phyloP scores from a whole-genome alignment of 495 filamentous ascomycete species.

The Hyaloscypha bicolor region DNA sequence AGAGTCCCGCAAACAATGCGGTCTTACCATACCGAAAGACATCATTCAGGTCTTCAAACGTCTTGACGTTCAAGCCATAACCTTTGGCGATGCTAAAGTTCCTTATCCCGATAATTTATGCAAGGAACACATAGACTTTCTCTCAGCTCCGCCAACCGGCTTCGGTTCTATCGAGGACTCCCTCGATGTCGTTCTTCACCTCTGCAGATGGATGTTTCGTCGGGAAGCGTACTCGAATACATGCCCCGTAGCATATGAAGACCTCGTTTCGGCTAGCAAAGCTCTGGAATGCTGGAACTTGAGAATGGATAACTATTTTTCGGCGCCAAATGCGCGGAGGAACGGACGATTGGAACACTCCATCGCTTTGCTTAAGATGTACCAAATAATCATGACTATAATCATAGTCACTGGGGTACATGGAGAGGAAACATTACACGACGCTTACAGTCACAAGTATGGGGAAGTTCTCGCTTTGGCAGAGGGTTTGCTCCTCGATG shows the following conservation, averaged over 20 bases:
- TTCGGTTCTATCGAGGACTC: not conserved
- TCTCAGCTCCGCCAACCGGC: not conserved
- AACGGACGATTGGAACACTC: not conserved
- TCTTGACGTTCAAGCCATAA: not conserved
- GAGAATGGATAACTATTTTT: not conserved
- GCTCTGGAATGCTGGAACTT: not conserved
- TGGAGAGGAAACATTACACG: constrained; percentile 2
- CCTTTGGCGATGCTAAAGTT: not conserved
- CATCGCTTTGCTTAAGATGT: not conserved
- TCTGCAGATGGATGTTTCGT: not conserved
- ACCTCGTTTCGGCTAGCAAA: not conserved
- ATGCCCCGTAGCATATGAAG: not conserved
- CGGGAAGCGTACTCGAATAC: not conserved
- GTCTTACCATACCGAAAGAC: not conserved
- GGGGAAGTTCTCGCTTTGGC: constrained; percentile 3
- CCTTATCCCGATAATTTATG: not conserved
- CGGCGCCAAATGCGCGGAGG: not conserved
- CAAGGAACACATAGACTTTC: not conserved
- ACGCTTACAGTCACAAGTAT: constrained; percentile 3
- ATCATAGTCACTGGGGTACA: not conserved
- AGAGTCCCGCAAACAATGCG: not conserved
- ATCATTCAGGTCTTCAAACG: not conserved
- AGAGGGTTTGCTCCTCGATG: not conserved
- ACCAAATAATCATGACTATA: not conserved
- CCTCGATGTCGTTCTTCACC: not conserved